Percentiles rank a stretch among this genome's conserved stretches.
These are phyloP conservation scores for Talaromyces rugulosus DNA, from an alignment of 2,329 filamentous ascomycete species.

Conservation along the genomic window DNA sequence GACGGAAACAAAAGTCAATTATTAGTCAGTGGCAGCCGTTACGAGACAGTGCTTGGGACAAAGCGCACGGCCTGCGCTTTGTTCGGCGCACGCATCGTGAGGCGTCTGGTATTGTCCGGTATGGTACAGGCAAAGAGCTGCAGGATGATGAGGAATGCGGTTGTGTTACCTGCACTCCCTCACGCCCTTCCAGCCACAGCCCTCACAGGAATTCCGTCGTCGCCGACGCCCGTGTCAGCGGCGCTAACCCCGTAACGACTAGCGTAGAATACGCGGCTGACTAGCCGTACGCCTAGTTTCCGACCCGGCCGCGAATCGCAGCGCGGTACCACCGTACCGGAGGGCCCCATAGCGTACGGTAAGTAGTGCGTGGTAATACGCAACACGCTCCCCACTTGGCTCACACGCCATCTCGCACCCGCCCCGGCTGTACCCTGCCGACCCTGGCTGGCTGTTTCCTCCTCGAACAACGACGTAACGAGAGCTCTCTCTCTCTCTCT, in stretches of 20 bases:
- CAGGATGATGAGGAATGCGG: background rate
- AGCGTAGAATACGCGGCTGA: background rate
- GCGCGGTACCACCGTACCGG: background rate
- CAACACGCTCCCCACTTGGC: background rate
- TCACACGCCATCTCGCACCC: conserved; percentile 1
- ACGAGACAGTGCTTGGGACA: background rate
- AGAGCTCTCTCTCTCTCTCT: background rate
- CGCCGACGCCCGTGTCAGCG: background rate
- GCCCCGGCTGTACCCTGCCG: conserved; percentile 1
- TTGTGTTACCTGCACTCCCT: background rate
- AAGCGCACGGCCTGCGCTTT: background rate
- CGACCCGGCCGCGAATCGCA: background rate
- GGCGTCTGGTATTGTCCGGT: background rate
- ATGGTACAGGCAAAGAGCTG: background rate
- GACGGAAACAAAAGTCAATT: background rate
- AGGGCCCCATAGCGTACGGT: background rate
- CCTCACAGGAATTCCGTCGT: background rate
- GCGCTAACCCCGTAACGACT: background rate
- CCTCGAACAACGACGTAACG: conserved; percentile 1
- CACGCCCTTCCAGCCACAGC: background rate
- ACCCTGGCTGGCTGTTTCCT: background rate
- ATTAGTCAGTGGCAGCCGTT: background rate
- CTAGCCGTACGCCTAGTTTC: background rate
- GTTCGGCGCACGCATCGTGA: background rate
- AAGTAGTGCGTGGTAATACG: background rate